Evolutionary conservation across 2,329 filamentous ascomycete species (phyloP).

Genomic region (Immersiporthe knoxdaviesiana): DNA sequence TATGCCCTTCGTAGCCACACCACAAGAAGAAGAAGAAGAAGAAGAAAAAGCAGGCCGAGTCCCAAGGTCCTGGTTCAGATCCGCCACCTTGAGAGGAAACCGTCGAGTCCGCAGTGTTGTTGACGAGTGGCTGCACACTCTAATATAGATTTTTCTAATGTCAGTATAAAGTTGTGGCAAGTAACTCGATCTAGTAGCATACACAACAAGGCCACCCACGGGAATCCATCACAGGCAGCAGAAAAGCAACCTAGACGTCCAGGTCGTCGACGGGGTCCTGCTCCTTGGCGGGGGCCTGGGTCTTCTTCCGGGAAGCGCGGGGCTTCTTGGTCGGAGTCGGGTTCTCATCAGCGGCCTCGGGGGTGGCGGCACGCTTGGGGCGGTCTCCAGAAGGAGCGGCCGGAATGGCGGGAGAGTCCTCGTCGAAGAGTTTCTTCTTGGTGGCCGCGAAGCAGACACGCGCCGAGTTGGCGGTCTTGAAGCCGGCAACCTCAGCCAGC

Average conservation of each 20-base stretch:
- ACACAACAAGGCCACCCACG: neutral
- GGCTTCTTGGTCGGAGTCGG: slow-evolving; percentile 12
- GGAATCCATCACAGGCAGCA: neutral
- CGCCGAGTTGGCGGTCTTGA: slow-evolving; percentile 6
- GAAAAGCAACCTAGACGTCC: neutral
- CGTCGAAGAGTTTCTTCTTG: slow-evolving; percentile 16
- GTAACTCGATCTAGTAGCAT: neutral
- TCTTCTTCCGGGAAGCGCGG: neutral
- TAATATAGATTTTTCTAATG: no score
- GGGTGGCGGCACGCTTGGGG: neutral
- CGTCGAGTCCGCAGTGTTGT: neutral
- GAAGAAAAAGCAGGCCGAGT: neutral
- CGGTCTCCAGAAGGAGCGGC: neutral
- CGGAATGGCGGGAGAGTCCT: neutral
- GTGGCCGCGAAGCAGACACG: neutral
- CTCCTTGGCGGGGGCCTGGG: neutral
- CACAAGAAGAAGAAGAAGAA: neutral
- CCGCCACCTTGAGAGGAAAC: neutral
- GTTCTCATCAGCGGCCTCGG: neutral
- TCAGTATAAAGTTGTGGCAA: no score
- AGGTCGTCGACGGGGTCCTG: neutral
- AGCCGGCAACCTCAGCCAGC: slow-evolving; percentile 15
- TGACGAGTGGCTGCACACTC: neutral
- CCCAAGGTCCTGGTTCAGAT: neutral
- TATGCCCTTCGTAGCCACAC: neutral